Evolutionary conservation across 371 early-diverging fungal genomes (phyloP).

Genomic region (Mortierella sp.): DNA sequence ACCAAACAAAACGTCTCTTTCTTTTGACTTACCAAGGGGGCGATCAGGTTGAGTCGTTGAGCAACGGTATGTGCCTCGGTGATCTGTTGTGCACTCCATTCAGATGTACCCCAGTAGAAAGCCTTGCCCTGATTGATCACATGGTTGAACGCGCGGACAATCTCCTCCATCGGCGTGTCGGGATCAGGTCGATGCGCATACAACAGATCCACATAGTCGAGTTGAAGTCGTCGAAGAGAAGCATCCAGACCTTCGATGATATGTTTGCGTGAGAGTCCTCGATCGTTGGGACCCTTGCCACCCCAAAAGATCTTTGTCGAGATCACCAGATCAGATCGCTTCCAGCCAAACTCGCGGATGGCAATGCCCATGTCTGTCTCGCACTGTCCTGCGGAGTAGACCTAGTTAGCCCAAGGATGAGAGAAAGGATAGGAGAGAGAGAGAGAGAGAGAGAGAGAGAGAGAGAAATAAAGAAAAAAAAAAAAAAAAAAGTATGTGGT

Average conservation of each 20-base stretch:
- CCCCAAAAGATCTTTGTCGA: slow-evolving; percentile 91
- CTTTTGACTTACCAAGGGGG: slow-evolving; percentile 61
- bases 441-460: neutral
- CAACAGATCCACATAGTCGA: slow-evolving; percentile 85
- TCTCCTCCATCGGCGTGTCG: slow-evolving; percentile 83
- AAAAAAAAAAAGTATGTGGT: neutral
- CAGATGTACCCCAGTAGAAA: slow-evolving; percentile 88
- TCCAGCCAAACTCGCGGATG: slow-evolving; percentile 74
- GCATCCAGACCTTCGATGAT: slow-evolving; percentile 86
- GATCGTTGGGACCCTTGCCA: slow-evolving; percentile 83
- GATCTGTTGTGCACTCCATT: slow-evolving; percentile 87
- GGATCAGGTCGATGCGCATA: slow-evolving; percentile 87
- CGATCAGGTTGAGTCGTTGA: slow-evolving; percentile 70
- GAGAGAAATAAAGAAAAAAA: too few relatives aligned
- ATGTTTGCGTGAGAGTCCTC: slow-evolving; percentile 87
- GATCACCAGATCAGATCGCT: slow-evolving; percentile 80
- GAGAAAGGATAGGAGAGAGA: neutral
- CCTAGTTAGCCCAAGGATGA: slow-evolving; percentile 4
- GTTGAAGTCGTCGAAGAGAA: slow-evolving; percentile 75
- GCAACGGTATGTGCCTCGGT: slow-evolving; percentile 83
- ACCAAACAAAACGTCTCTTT: neutral
- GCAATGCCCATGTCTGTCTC: slow-evolving; percentile 85
- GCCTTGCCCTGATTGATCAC: slow-evolving; percentile 87
- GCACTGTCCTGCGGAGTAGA: slow-evolving; percentile 70
- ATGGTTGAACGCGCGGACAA: slow-evolving; percentile 88